Base-by-base conservation (phyloP, 371 early-diverging fungal genomes). In the Mortierella sp. region DNA sequence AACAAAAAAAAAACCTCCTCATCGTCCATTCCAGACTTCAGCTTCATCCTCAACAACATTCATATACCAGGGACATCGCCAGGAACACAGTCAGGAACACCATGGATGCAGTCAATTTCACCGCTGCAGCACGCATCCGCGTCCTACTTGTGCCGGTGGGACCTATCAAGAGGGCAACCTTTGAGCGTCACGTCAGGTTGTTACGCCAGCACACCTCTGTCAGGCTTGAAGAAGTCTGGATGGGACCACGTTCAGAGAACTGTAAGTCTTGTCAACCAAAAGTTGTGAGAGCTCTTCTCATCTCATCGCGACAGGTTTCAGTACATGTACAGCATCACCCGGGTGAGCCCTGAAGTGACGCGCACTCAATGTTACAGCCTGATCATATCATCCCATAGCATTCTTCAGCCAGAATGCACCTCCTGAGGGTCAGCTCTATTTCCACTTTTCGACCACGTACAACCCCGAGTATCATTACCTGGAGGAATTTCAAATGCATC, bases 401-500 rank as follows among this genome's bases (percentile, higher is more conserved):
- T 85, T 82, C 77, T 88, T 85, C 48, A 83, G 85, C 48, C 86
- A 86, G 52, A 83, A 85, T 46, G 81, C 88, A 27, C 83, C 82
- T 24, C 90, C 90, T 58, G 91, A 92, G 56, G 95, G 94, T 1
- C 87, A 87, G 67, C 81, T 94, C 57, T 88, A 89, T 70, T 91
- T 93, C 57, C 88, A 94, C 54, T 92, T 92, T 57, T 80, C 88
- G 37, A 92, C 92, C 13, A 79, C 85, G 14, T 90, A 88, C 63
- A 84, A 83, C 51, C 68, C 81, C 45, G 93, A 91, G 21, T 88
- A 88, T 46, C 82, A 82, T 37, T 87, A 90, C 53, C 80, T 92
- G 50, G 93, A 94, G 70, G 93, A 94, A 65, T 89, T 93, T 71
- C 91, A 94, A 62, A 84, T 91, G 58, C 86, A 90, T 74, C 78